Evolutionary conservation across 192 early-diverging fungal genomes (phyloP).

Genomic region (Coemansia sp.): DNA sequence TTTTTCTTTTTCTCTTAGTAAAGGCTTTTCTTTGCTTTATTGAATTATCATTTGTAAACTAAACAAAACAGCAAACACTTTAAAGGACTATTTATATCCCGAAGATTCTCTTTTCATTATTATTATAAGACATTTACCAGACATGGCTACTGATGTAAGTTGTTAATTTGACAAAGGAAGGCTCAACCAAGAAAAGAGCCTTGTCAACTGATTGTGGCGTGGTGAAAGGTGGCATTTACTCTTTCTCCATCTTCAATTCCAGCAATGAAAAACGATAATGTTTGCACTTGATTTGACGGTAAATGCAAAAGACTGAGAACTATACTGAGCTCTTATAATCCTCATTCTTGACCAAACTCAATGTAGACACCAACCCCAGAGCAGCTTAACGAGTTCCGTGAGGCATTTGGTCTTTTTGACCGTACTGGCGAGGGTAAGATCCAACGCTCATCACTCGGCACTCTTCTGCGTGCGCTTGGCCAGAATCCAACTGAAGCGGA

Average conservation of each 20-base stretch:
- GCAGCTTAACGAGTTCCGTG: slow-evolving; percentile 68
- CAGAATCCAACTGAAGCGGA: slow-evolving; percentile 80
- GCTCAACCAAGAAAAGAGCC: not conserved
- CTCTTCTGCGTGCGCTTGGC: slow-evolving; percentile 73
- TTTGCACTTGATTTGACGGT: not conserved
- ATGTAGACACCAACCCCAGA: slow-evolving; percentile 35
- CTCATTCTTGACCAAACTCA: not conserved
- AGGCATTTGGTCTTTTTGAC: slow-evolving; percentile 80
- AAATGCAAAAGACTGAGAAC: not conserved
- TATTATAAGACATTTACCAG: not conserved
- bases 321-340: not conserved
- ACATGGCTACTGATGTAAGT: slow-evolving; percentile 6
- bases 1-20: too few relatives aligned
- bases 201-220: not conserved
- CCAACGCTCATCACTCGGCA: slow-evolving; percentile 64
- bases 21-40: too few relatives aligned
- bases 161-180: not conserved
- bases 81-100: not conserved
- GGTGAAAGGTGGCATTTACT: not conserved
- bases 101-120: not conserved
- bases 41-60: too few relatives aligned
- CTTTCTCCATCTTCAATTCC: not conserved
- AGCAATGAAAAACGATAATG: not conserved
- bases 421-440: slow-evolving; percentile 72
- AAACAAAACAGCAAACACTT: too few relatives aligned